Base-by-base conservation (phyloP, 2,329 filamentous ascomycete species). In the Pseudonectria foliicola region DNA sequence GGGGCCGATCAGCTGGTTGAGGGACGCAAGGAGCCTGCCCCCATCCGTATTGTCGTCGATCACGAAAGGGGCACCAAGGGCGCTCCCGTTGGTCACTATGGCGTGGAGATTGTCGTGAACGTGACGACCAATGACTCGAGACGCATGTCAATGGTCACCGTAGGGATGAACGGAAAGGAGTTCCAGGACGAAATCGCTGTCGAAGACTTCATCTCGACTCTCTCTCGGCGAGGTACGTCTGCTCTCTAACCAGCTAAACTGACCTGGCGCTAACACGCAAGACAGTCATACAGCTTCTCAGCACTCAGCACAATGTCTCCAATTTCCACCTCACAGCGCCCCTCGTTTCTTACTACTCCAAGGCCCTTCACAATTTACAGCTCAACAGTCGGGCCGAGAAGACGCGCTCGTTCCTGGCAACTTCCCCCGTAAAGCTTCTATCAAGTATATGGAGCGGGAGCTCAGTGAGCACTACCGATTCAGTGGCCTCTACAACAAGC, bases 341-440 rank as follows among this genome's bases (percentile, higher is more conserved):
- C 0, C 66, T 94, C 41, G 73, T 94, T 4, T 80, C 80, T 10
- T 86, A 84, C 46, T 84, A 95, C 53, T 79, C 80, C 29, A 87
- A 87, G 42, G 77, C 85, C 3, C 67, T 95, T 18, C 80, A 81
- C 24, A 77, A 79, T 4, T 64, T 95, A 15, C 74, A 73, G 30
- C 67, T 85, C 27, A 67, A 75, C 13, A 67, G 76, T 23, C 73
- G 80, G 27, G 70, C 73, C 1, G 77, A 80, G 51, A 83, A 77
- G 56, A 73, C 77, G 10, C 73, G 73, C 35, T 80, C 78, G 1
- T 85, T 85, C 53, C 72, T 90, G 8, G 79, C 80, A 4, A 76
- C 82, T n/a, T 95, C 89, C 1, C 89, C 90, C 0, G 85, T 93
- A 31, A 96, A 95, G 57, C 71, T 95, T 52, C 68, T 96, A 12